Evolutionary conservation across 2,329 filamentous ascomycete genomes (phyloP), one percentile per base, ranked within the genome.

Genomic region (Dendrostoma leiphaemia): DNA sequence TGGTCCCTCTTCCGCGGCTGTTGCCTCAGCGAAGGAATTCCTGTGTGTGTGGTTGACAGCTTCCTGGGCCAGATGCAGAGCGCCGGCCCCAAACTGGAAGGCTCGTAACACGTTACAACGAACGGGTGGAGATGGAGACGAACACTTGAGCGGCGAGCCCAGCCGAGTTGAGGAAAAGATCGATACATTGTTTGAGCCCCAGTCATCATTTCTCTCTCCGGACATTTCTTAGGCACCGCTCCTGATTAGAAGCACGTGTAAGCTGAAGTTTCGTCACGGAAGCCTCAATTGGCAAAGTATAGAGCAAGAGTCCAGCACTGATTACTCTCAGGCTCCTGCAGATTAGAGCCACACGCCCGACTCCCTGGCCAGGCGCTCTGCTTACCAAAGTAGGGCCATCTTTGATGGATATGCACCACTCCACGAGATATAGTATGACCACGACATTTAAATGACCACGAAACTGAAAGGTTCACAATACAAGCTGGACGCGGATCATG

Each of bases 371-470:
- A n/a, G n/a, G n/a, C n/a, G n/a, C n/a, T 34, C 29, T 37, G 23
- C 31, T 43, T 26, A n/a, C n/a, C n/a, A n/a, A n/a, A n/a, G n/a
- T n/a, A n/a, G n/a, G n/a, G n/a, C n/a, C n/a, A n/a, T n/a, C n/a
- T n/a, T n/a, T n/a, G n/a, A 21, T 10, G 34, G 28, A 26, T 17
- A 28, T 31, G 48, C 28, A 23, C 41, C 28, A 40, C 34, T 26
- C 35, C 32, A 31, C 53, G 44, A 49, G 17, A 54, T 58, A 45
- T 52, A 43, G 38, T 32, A 37, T 29, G 23, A 31, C 37, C 58
- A 54, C 43, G 52, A 45, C 58, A 61, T 58, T 53, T 49, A 50
- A 21, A 56, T 47, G n/a, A n/a, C n/a, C n/a, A n/a, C n/a, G n/a
- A n/a, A n/a, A n/a, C n/a, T n/a, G n/a, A n/a, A n/a, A n/a, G n/a